Evolutionary conservation across 208 protist species (phyloP), one percentile per base, ranked within the genome.

Genomic region (Acanthamoeba lenticulata): DNA sequence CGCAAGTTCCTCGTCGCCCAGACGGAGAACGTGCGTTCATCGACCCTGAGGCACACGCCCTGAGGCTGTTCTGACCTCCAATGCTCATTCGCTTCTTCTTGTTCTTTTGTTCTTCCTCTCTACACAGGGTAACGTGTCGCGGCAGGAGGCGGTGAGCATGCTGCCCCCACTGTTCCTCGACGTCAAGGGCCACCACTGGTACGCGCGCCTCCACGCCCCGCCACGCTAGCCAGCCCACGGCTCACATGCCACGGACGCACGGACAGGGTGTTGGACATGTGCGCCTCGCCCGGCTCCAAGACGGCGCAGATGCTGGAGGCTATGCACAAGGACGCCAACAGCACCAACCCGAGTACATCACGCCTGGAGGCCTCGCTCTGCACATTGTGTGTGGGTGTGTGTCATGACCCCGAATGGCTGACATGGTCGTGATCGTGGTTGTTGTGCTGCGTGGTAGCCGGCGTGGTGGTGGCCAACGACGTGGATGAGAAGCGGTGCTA

Each of bases 231-330:
- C 19, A n/a, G n/a, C n/a, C n/a, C n/a, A n/a, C 52, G 52, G 52
- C 52, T 60, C 11, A 60, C 21, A 60, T 69, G 29, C 29, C 6
- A 69, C 24, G 47, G 47, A 52, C 57, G 13, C 15, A 7, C 9
- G 9, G 2, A 49, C 19, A 83, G 95, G 90, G 96, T 98, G 5
- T 72, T 98, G 0, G 98, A 98, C 94, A 97, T 98, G 97, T 98
- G 98, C 92, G 98, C 98, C 24, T 97, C 98, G 0, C 98, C 98
- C 11, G 98, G 98, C 21, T 98, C 97, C 34, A 98, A 98, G 94
- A 98, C 97, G 9, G 94, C 79, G 1, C 98, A 98, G 88, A 72
- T 98, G 4, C 94, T 98, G 15, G 97, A 98, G 65, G 57, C 83
- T 36, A 45, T 97, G 19, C 96, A 96, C 62, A 69, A 89, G 19